Evolutionary conservation across 2,329 filamentous ascomycete genomes (phyloP).

Genomic region (Aureobasidium lini): DNA sequence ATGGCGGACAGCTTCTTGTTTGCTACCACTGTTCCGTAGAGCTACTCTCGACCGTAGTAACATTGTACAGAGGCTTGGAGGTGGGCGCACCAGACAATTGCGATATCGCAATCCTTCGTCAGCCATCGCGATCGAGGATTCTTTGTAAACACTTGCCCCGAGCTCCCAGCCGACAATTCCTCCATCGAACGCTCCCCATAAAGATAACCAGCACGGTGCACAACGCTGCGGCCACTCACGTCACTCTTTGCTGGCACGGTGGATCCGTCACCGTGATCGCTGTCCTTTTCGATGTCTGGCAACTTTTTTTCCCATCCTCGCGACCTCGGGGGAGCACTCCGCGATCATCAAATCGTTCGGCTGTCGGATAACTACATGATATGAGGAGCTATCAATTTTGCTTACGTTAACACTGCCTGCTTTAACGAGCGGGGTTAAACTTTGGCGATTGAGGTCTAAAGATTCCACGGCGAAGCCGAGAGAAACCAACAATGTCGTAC

Average conservation of each 20-base stretch:
- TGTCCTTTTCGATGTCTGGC: neutral
- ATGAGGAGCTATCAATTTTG: neutral
- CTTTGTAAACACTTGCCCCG: conserved; percentile 9
- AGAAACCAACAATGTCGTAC: neutral
- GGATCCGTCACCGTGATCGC: neutral
- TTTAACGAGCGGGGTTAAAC: conserved; percentile 4
- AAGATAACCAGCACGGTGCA: conserved; percentile 4
- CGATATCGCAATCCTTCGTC: neutral
- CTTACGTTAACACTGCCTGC: neutral
- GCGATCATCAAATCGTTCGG: conserved; percentile 5
- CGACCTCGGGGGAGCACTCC: neutral
- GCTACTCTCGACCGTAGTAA: neutral
- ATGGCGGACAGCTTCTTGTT: neutral
- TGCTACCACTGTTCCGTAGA: neutral
- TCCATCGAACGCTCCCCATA: conserved; percentile 12
- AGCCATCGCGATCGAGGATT: conserved; percentile 7
- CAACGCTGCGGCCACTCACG: neutral
- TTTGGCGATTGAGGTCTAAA: neutral
- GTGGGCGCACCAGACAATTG: neutral
- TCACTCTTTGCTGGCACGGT: neutral
- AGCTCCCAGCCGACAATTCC: conserved; percentile 8
- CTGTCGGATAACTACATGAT: neutral
- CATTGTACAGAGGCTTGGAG: neutral
- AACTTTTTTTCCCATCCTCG: neutral
- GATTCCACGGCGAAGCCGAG: conserved; percentile 5